Conservation (phyloP, 768 basidiomycete genomes). For the Leccinellum luteum region DNA sequence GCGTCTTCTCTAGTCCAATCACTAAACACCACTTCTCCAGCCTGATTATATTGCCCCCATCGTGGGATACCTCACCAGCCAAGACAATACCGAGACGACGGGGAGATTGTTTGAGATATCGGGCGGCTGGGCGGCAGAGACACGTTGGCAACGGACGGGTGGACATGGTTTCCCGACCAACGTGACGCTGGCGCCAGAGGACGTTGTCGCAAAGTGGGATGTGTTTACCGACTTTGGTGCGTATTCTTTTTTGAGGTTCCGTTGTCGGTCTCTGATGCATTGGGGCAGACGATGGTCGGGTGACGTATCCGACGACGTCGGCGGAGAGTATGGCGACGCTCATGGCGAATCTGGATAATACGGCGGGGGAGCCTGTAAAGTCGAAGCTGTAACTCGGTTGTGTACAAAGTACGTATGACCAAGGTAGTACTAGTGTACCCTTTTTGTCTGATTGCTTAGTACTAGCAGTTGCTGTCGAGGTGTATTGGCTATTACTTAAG, state of each 20-base stretch:
- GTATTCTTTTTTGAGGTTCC: constrained; percentile 12
- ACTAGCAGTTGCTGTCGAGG: too few relatives aligned
- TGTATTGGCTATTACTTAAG: too few relatives aligned
- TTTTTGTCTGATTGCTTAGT: too few relatives aligned
- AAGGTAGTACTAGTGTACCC: too few relatives aligned
- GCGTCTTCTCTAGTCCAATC: neutral
- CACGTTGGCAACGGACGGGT: constrained; percentile 88
- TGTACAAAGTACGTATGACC: too few relatives aligned
- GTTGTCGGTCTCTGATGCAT: neutral
- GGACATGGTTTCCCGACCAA: constrained; percentile 87
- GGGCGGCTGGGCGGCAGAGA: constrained; percentile 90
- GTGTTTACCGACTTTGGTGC: constrained; percentile 81
- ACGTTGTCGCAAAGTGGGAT: constrained; percentile 76
- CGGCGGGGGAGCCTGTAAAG: constrained; percentile 35
- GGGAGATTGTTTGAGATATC: constrained; percentile 82
- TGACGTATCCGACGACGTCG: constrained; percentile 75
- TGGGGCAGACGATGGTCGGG: constrained; percentile 65
- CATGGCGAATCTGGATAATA: constrained; percentile 55
- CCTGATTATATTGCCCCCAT: constrained; percentile 92
- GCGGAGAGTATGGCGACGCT: constrained; percentile 79
- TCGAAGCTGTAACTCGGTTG: constrained; percentile 45
- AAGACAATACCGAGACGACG: constrained; percentile 71
- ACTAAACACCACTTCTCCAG: constrained; percentile 32
- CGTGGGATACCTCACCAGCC: constrained; percentile 85
- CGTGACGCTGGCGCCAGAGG: constrained; percentile 73